Percentiles rank a stretch among this genome's conserved stretches.
Evolutionary conservation across 2,329 filamentous ascomycete genomes (phyloP).

Genomic region (Colletotrichum truncatum): DNA sequence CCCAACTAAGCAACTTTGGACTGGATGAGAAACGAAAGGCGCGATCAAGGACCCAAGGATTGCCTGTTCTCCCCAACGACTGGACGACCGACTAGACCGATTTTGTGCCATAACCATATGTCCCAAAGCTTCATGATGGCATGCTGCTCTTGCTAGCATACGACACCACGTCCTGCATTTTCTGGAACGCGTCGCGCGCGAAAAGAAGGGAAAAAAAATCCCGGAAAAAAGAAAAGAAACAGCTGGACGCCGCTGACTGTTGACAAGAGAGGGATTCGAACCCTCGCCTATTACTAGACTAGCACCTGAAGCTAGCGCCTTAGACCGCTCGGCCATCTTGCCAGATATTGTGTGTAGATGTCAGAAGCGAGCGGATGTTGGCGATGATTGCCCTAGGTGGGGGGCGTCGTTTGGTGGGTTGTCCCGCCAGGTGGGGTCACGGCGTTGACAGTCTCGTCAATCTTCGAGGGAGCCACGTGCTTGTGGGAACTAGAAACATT

Average conservation of each 20-base stretch:
- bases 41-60: too few relatives aligned
- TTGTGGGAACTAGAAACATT: too few relatives aligned
- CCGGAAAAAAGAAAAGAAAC: background rate
- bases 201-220: too few relatives aligned
- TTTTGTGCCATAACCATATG: too few relatives aligned
- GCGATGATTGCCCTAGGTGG: background rate
- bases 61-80: too few relatives aligned
- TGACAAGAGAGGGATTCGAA: conserved; percentile 15
- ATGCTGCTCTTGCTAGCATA: too few relatives aligned
- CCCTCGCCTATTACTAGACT: conserved; percentile 7
- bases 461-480: background rate
- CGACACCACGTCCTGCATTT: too few relatives aligned
- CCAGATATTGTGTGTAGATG: background rate
- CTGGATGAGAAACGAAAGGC: too few relatives aligned
- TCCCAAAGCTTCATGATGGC: too few relatives aligned
- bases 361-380: background rate
- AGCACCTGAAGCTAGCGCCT: conserved; percentile 20
- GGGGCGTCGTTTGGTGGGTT: background rate
- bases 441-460: background rate
- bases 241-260: background rate
- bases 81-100: too few relatives aligned
- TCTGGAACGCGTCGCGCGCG: too few relatives aligned
- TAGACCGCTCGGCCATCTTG: conserved; percentile 21
- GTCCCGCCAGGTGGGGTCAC: background rate
- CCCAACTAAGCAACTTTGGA: too few relatives aligned